Base-by-base conservation (phyloP, 176 grass and related monocot species). In the Aegilops tauschii region DNA sequence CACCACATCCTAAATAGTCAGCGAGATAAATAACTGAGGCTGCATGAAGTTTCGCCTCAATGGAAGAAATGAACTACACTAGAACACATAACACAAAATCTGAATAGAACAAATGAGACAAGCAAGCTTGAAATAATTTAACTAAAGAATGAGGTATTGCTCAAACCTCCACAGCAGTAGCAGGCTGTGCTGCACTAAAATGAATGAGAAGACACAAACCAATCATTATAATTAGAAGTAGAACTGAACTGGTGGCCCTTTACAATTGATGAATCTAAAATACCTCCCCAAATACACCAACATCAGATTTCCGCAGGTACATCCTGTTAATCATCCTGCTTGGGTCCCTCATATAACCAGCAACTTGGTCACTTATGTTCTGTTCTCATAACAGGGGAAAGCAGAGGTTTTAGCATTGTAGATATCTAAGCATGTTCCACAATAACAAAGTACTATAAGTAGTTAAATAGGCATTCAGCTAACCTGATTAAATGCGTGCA, bases 281-380 rank as follows among this genome's bases (percentile, higher is more conserved):
- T 85, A 93, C 95, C 91, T 93, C 80, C 74, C 93, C 93, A 80
- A 93, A 90, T 70, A 95, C 79, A 84, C 89, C 72, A 84, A 98
- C 85, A 68, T 85, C 84, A 80, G 89, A 88, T 56, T 82, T 89
- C 23, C 61, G 88, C 81, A 93, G 84, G 39, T 98, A 85, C 91
- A 98, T 98, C 83, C 93, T 87, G 76, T 86, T 95, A 89, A 98
- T 89, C 93, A 95, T 95, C 65, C 89, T 90, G 83, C 85, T 98
- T 78, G 95, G 95, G 73, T 98, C 95, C 83, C 95, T 98, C 93
- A 98, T 98, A 61, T 92, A 92, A 80, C 87, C 76, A 84, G 80
- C 76, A 79, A 95, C 91, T 90, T 95, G 91, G 30, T 95, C 87
- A 86, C 93, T 98, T 79, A 93, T 92, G 40, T 93, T 88, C 93